phyloP scores from a whole-genome alignment of 2,329 filamentous ascomycete genomes.

The Microdochium paspali region DNA sequence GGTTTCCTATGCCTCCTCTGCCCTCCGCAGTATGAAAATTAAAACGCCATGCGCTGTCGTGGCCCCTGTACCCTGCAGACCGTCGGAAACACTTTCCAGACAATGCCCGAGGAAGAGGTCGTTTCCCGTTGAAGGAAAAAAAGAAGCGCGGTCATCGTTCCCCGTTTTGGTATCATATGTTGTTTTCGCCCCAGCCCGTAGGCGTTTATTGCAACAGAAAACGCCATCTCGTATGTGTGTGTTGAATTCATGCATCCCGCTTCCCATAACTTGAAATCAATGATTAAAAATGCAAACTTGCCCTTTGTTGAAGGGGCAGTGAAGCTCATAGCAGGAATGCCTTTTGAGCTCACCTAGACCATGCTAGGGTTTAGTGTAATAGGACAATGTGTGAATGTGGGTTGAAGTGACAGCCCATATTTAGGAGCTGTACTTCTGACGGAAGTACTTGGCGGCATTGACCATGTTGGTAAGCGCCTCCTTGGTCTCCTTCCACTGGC shows the following conservation, averaged over 20 bases:
- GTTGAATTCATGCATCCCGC: conserved; percentile 1
- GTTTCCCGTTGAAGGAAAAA: conserved; percentile 1
- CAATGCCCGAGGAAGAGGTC: background rate
- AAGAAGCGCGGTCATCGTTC: background rate
- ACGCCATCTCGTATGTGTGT: background rate
- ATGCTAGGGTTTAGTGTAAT: background rate
- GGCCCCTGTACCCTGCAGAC: background rate
- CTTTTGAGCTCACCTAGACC: background rate
- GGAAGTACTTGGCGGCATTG: conserved; percentile 95
- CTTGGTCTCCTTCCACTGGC: conserved; percentile 98
- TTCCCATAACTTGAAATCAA: background rate
- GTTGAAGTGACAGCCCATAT: background rate
- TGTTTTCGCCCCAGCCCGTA: background rate
- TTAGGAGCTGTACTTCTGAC: conserved; percentile 58
- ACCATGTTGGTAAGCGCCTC: conserved; percentile 94
- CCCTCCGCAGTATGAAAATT: background rate
- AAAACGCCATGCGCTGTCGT: background rate
- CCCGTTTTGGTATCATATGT: conserved; percentile 1
- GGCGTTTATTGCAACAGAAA: background rate
- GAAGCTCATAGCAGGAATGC: too few species aligned
- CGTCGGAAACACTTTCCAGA: background rate
- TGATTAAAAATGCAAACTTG: background rate
- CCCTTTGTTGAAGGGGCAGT: background rate
- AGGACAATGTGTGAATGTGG: background rate
- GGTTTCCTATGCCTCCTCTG: too few species aligned